Percentiles rank a stretch among this genome's conserved stretches.
These are phyloP conservation scores for Mycena leptocephala DNA, from an alignment of 768 basidiomycete genomes.

Conservation along the genomic window DNA sequence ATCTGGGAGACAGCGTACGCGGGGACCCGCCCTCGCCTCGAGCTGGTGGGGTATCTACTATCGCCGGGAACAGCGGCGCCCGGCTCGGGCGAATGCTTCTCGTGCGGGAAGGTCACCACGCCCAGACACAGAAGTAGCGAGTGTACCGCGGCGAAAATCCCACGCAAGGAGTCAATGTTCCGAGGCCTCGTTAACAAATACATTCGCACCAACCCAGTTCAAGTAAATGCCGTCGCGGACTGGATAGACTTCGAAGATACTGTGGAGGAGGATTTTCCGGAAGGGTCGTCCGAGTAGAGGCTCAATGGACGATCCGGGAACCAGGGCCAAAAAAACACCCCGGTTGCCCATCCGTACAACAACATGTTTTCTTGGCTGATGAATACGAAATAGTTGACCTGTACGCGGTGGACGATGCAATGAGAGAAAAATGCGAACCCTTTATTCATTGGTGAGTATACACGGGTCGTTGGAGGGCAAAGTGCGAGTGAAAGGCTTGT, in stretches of 20 bases:
- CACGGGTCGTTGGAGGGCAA: constrained; percentile 33
- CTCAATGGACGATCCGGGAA: constrained; percentile 16
- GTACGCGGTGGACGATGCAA: constrained; percentile 27
- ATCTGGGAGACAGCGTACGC: no score
- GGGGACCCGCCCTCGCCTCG: no score
- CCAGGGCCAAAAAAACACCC: constrained; percentile 10
- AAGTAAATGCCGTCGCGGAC: constrained; percentile 9
- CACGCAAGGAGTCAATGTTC: constrained; percentile 5
- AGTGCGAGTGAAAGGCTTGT: constrained; percentile 34
- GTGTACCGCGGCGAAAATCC: constrained; percentile 10
- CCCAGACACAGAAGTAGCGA: constrained; percentile 1
- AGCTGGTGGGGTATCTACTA: no score
- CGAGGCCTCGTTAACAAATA: neutral
- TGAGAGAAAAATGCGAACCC: constrained; percentile 26
- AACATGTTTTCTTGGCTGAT: neutral
- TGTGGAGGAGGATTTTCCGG: constrained; percentile 40
- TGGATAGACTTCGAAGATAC: constrained; percentile 29
- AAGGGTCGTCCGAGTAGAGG: constrained; percentile 41
- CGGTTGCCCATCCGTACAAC: constrained; percentile 24
- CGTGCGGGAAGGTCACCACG: constrained; percentile 14
- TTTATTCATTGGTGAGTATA: constrained; percentile 42
- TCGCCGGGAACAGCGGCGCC: neutral
- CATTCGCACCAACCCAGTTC: neutral
- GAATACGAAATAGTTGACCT: constrained; percentile 9
- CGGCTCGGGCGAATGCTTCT: constrained; percentile 28